phyloP scores from a whole-genome alignment of 2,329 filamentous ascomycete species.

The Nemania bipapillata region DNA sequence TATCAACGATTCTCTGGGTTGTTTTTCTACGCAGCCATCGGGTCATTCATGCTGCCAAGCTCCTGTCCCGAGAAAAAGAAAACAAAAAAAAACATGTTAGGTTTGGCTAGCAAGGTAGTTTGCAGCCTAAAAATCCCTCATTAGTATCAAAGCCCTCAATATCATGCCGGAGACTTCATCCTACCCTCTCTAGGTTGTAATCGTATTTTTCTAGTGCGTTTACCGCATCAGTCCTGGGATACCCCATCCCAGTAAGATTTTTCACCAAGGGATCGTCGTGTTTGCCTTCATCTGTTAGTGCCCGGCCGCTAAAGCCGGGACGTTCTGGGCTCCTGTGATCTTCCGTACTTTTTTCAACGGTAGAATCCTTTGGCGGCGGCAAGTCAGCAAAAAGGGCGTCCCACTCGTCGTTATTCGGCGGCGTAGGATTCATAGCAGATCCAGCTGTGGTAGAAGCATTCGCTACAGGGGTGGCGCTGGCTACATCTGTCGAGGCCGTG shows the following conservation, averaged over 20 bases:
- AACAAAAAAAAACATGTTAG: slow-evolving; percentile 51
- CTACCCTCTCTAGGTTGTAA: slow-evolving; percentile 93
- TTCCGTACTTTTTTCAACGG: slow-evolving; percentile 46
- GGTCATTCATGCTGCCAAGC: slow-evolving; percentile 17
- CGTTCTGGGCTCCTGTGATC: slow-evolving; percentile 44
- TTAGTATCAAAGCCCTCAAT: slow-evolving; percentile 38
- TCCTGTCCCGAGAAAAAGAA: slow-evolving; percentile 16
- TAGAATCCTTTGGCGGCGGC: slow-evolving; percentile 63
- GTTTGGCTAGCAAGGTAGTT: slow-evolving; percentile 68
- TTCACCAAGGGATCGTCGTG: slow-evolving; percentile 94
- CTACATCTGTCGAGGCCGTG: slow-evolving; percentile 48
- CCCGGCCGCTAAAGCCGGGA: slow-evolving; percentile 64
- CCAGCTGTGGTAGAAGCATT: slow-evolving; percentile 51
- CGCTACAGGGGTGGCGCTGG: slow-evolving; percentile 54
- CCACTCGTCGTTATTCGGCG: slow-evolving; percentile 79
- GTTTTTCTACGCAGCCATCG: slow-evolving; percentile 16
- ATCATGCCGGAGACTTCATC: slow-evolving; percentile 49
- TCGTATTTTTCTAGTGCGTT: slow-evolving; percentile 91
- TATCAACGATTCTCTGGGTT: slow-evolving; percentile 8
- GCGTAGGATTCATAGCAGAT: slow-evolving; percentile 55
- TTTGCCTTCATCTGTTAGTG: slow-evolving; percentile 76
- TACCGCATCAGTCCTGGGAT: slow-evolving; percentile 76
- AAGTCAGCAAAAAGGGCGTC: slow-evolving; percentile 90
- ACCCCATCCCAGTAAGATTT: slow-evolving; percentile 90
- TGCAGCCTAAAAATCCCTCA: slow-evolving; percentile 58